Base-by-base conservation (phyloP, 2,329 filamentous ascomycete genomes). In the Nothophoma quercina region DNA sequence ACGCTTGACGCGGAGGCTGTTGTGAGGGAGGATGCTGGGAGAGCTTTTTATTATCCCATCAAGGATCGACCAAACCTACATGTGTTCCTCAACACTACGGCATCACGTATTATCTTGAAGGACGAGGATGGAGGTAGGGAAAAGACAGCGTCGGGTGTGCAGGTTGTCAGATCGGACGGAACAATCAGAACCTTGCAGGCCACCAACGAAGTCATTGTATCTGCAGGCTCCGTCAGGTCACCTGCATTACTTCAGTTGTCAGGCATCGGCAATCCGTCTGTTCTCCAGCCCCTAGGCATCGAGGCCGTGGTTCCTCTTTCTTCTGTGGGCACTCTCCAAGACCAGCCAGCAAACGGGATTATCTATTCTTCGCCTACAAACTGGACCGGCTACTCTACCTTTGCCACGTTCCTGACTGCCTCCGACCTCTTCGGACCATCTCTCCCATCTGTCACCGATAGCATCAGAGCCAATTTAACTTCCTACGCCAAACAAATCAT, bases 21-120 rank as follows among this genome's bases (percentile, higher is more conserved):
- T 54, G 65, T 77, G 9, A 73, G 79, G 9, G 73, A 77, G 49
- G 79, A 82, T 64, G 77, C 80, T 28, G 79, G 77, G 4, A 68
- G 78, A 13, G 77, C 78, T 4, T 82, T 79, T 56, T 81, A 80
- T 58, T 79, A 70, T 45, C 78, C 79, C 1, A 62, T 77, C n/a
- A 52, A 68, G 15, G 43, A 57, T 34, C 67, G 79, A 35, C 39
- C 64, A 2, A 82, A 82, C 55, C 64, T 81, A 1, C 60, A 77
- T 3, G 61, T 81, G 1, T 72, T 79, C 23, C 56, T 75, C 15
- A 77, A 79, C 53, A 77, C 78, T 0, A 68, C 68, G 2, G 79
- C 73, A 1, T 75, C 75, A 33, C 68, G 67, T 22, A 67, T 81
- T 13, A 50, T 76, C 5, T 80, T 76, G 75, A 34, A 58, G 8